Conservation (phyloP, 202 grass and related monocot genomes). For the Zoysia matrella region DNA sequence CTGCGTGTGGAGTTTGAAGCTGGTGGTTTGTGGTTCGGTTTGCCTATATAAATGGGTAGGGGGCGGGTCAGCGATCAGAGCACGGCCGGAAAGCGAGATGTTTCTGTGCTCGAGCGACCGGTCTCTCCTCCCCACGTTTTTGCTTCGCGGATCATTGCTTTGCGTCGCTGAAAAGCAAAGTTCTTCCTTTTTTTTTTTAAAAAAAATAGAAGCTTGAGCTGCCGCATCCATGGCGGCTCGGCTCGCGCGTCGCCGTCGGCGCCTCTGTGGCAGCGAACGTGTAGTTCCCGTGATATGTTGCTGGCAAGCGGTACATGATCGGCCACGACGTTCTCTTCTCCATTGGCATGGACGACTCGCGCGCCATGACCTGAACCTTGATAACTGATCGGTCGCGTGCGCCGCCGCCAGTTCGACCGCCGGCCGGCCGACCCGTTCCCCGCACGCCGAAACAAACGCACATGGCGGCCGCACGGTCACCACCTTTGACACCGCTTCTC, state of each 20-base stretch:
- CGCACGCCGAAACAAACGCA: too few species aligned
- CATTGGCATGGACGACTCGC: too few species aligned
- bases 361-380: too few species aligned
- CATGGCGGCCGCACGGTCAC: too few species aligned
- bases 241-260: not conserved
- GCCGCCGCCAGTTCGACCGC: too few species aligned
- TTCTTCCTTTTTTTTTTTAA: not conserved
- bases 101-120: not conserved
- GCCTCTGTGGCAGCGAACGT: not conserved
- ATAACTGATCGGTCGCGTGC: too few species aligned
- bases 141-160: not conserved
- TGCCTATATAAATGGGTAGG: too few species aligned
- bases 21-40: not conserved
- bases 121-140: too few species aligned
- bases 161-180: slow-evolving; percentile 28
- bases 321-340: too few species aligned
- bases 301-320: too few species aligned
- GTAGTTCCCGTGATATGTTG: not conserved
- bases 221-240: not conserved
- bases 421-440: too few species aligned
- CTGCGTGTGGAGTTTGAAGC: not conserved
- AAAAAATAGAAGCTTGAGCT: not conserved
- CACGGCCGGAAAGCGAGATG: slow-evolving; percentile 26
- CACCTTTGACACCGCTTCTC: too few species aligned
- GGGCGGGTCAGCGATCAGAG: not conserved